Evolutionary conservation across 148 eudicot genomes (phyloP), one percentile per base, ranked within the genome.

Genomic region (Agrostemma githago): DNA sequence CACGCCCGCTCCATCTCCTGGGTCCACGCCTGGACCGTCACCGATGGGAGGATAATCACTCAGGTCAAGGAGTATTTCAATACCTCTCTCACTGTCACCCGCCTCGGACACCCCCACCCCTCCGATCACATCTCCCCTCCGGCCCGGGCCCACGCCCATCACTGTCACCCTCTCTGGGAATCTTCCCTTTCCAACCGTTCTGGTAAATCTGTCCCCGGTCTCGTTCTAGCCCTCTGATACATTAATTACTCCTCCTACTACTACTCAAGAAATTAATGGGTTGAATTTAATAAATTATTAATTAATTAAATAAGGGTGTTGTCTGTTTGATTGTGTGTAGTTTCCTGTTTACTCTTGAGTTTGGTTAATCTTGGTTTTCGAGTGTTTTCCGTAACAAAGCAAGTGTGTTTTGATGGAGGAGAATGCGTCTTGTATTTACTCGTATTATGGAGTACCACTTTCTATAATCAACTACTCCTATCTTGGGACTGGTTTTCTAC

Each of bases 1-100:
- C 85, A 20, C 5, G 20, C 4, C 72, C 85, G 90, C 7, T 78
- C 83, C 0, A 88, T 88, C 73, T 82, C 86, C 10, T 89, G 95
- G 95, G 85, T 89, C 3, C 95, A 88, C 74, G 91, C 92, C n/a
- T 89, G 91, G 94, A 88, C 94, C 57, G 85, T 89, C 54, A 20
- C 81, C 20, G 84, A 87, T 84, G 96, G 92, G 83, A 74, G 92
- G 84, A 74, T 88, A 84, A 88, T 90, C 37, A 85, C 95, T 21
- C 90, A 86, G 76, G 89, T 90, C 3, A 67, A 85, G 1, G 96
- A 90, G 77, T 90, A 88, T 43, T 84, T 90, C 46, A 90, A 90
- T 65, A 90, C 96, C 0, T 86, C 92, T 41, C 83, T 90, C n/a
- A 90, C 96, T 14, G 96, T 90, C 3, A 90, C 96, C 10, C 82